Evolutionary conservation across 2,329 filamentous ascomycete genomes (phyloP).

Genomic region (Colletotrichum lini): DNA sequence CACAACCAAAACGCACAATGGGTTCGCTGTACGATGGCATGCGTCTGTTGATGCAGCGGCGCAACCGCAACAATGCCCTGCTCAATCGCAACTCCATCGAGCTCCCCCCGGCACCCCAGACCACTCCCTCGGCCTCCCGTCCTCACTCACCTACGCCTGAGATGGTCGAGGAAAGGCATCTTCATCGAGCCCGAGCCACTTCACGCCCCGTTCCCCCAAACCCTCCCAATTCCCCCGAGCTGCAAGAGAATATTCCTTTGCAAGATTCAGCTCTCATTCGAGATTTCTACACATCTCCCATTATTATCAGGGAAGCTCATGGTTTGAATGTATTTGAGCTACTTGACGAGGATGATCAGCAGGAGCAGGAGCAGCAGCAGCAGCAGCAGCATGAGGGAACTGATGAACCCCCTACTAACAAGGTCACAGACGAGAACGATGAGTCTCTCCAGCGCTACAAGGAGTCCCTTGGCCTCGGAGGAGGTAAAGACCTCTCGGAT

Average conservation of each 20-base stretch:
- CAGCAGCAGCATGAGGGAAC: background rate
- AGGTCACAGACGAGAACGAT: constrained; percentile 74
- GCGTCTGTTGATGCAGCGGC: constrained; percentile 32
- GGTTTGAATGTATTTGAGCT: constrained; percentile 4
- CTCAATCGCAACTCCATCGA: constrained; percentile 34
- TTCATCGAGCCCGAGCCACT: constrained; percentile 34
- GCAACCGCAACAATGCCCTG: constrained; percentile 27
- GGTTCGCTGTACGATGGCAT: constrained; percentile 31
- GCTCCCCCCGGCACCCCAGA: constrained; percentile 30
- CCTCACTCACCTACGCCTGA: constrained; percentile 23
- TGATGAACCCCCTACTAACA: constrained; percentile 25
- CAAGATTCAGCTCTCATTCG: constrained; percentile 24
- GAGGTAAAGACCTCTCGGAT: constrained; percentile 79
- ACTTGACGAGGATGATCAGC: constrained; percentile 4
- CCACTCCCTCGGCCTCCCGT: constrained; percentile 34
- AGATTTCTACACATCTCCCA: constrained; percentile 31
- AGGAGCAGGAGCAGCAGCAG: background rate
- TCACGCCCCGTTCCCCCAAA: constrained; percentile 36
- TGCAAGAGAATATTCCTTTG: constrained; percentile 9
- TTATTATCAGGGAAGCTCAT: constrained; percentile 23
- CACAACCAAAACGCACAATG: constrained; percentile 8
- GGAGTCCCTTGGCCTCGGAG: constrained; percentile 89
- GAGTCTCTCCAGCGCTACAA: constrained; percentile 99
- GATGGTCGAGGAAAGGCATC: constrained; percentile 19
- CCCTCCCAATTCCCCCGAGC: constrained; percentile 37